A percentile compares a stretch with the other conserved stretches of the same genome.
These are phyloP conservation scores for Ceratobasidium sp. DNA, from an alignment of 1,284 basidiomycete species.

Conservation along the genomic window DNA sequence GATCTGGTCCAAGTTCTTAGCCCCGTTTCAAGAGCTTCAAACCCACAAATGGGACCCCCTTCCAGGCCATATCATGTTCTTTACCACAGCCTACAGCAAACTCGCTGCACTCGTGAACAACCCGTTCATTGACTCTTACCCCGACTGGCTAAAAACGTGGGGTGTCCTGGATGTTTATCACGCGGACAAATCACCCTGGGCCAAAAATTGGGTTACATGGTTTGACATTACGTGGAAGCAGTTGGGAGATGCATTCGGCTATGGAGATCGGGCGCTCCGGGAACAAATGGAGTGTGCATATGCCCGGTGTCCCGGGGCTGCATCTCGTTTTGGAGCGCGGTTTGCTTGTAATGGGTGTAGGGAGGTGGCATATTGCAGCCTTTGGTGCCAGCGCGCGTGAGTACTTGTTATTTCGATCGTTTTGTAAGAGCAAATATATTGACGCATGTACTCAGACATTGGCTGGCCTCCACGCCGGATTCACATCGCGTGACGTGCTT, in stretches of 20 bases:
- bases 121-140: neutral
- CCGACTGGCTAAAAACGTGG: conserved; percentile 2
- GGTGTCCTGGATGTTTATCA: neutral
- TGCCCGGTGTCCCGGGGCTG: neutral
- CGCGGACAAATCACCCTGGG: neutral
- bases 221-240: neutral
- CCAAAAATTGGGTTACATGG: neutral
- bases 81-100: neutral
- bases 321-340: neutral
- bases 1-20: too few species aligned
- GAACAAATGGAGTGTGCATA: neutral
- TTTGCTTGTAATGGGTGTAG: neutral
- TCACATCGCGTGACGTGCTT: neutral
- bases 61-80: neutral
- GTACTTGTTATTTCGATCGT: neutral
- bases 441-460: neutral
- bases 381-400: neutral
- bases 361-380: neutral
- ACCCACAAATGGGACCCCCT: too few species aligned
- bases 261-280: neutral
- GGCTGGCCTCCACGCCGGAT: neutral
- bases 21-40: too few species aligned
- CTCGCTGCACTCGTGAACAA: neutral
- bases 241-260: neutral
- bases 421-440: neutral